Conservation (phyloP, 305 asterid species). For the Fraxinus baroniana region DNA sequence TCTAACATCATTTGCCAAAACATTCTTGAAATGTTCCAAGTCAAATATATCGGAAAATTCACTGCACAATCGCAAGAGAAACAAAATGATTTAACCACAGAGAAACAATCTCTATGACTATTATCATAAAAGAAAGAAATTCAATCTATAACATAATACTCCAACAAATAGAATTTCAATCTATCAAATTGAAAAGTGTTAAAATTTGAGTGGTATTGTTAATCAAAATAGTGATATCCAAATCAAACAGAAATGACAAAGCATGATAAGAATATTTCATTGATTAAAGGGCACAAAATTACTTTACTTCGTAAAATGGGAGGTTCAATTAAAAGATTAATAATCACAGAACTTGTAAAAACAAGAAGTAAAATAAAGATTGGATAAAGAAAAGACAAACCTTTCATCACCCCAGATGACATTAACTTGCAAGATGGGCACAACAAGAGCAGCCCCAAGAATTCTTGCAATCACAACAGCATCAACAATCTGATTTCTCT, state of each 20-base stretch:
- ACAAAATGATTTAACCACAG: too few relatives aligned
- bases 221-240: not conserved
- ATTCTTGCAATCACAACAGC: conserved; percentile 19
- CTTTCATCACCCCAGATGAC: conserved; percentile 99
- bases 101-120: too few relatives aligned
- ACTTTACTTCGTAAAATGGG: not conserved
- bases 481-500: conserved; percentile 75
- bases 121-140: too few relatives aligned
- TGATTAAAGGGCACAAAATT: not conserved
- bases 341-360: not conserved
- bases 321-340: not conserved
- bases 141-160: not conserved
- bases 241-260: not conserved
- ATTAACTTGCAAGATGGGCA: conserved; percentile 83
- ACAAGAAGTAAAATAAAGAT: not conserved
- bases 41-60: conserved; percentile 94
- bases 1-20: conserved; percentile 67
- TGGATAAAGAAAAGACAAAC: conserved; percentile 28
- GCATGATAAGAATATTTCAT: not conserved
- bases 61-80: conserved; percentile 45
- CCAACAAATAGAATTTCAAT: too few relatives aligned
- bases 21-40: conserved; percentile 83
- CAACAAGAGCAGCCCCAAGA: conserved; percentile 67
- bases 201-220: too few relatives aligned
- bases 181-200: too few relatives aligned